Conservation (phyloP, 768 basidiomycete genomes). For the Infundibulicybe gibba region DNA sequence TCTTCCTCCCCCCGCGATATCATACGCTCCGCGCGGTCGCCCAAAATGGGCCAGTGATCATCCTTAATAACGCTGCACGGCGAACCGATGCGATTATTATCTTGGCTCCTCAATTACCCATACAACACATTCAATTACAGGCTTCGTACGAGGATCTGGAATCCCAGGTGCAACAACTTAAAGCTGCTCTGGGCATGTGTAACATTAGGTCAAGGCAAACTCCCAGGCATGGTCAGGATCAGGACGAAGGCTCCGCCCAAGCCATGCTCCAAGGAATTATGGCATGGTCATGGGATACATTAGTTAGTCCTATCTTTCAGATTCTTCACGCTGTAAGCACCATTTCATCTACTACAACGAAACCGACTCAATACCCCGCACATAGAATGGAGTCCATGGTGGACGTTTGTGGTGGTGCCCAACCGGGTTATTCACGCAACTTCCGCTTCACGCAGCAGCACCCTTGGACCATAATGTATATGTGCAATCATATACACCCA, state of each 20-base stretch:
- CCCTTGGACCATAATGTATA: conserved; percentile 5
- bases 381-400: conserved; percentile 1
- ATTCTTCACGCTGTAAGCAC: neutral
- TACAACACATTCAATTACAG: neutral
- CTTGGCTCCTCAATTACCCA: neutral
- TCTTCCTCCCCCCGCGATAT: neutral
- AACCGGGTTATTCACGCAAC: conserved; percentile 3
- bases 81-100: conserved; percentile 1
- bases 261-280: neutral
- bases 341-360: neutral
- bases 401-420: conserved; percentile 10
- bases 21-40: neutral
- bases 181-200: neutral
- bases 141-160: neutral
- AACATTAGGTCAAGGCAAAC: neutral
- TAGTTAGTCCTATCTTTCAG: neutral
- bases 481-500: conserved; percentile 11
- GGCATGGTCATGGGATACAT: neutral
- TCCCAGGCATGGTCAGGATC: neutral
- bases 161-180: neutral
- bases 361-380: neutral
- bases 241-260: neutral
- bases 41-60: neutral
- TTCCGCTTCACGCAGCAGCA: conserved; percentile 12
- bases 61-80: neutral